These are phyloP conservation scores for Solanum chilense DNA, from an alignment of 257 asterid species.

Conservation along the genomic window DNA sequence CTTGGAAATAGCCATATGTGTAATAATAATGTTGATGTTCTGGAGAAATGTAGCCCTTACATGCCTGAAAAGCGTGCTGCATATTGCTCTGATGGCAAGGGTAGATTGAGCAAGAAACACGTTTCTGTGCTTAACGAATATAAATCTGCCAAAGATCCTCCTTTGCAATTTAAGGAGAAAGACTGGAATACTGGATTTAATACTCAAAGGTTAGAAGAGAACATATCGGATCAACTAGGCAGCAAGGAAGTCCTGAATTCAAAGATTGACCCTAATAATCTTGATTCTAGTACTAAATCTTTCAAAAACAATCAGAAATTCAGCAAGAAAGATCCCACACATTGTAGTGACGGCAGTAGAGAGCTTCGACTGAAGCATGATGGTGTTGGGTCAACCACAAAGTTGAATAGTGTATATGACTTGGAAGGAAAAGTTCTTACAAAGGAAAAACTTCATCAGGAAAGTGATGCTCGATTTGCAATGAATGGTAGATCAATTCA, in stretches of 20 bases:
- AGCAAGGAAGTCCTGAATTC: constrained; percentile 20
- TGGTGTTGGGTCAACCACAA: constrained; percentile 15
- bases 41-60: constrained; percentile 5
- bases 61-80: constrained; percentile 6
- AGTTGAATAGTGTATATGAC: constrained; percentile 13
- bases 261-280: constrained; percentile 13
- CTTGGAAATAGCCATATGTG: constrained; percentile 4
- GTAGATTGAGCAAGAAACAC: constrained; percentile 6
- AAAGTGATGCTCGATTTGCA: constrained; percentile 13
- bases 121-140: constrained; percentile 4
- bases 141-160: constrained; percentile 17
- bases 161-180: constrained; percentile 14
- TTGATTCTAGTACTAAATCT: constrained; percentile 21
- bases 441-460: constrained; percentile 13
- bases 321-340: constrained; percentile 26
- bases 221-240: constrained; percentile 11
- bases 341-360: constrained; percentile 17
- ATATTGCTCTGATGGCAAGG: constrained; percentile 6
- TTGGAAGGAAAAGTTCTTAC: constrained; percentile 2
- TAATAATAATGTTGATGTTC: constrained; percentile 5
- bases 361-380: constrained; percentile 21
- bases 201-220: constrained; percentile 8
- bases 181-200: neutral
- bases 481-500: constrained; percentile 14
- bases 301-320: constrained; percentile 12